These are phyloP conservation scores for Fusarium austroafricanum DNA, from an alignment of 2,329 filamentous ascomycete genomes.

Conservation along the genomic window DNA sequence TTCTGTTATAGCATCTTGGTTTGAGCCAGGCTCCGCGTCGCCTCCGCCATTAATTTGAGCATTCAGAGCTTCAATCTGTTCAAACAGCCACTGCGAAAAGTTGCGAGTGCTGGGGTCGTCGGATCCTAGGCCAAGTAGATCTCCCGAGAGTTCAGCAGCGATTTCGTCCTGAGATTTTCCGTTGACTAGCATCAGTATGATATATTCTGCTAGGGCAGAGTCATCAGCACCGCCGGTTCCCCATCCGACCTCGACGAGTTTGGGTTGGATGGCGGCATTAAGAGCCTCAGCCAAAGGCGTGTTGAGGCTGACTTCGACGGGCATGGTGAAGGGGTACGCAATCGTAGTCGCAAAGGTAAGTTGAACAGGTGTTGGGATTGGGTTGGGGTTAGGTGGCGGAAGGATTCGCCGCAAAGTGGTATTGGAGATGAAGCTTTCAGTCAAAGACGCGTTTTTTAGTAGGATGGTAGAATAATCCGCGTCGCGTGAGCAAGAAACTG, in stretches of 20 bases:
- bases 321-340: constrained; percentile 66
- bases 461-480: constrained; percentile 38
- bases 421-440: constrained; percentile 34
- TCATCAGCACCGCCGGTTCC: constrained; percentile 81
- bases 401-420: constrained; percentile 34
- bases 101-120: constrained; percentile 85
- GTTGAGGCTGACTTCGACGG: constrained; percentile 79
- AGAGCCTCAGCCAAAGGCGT: constrained; percentile 89
- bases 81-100: constrained; percentile 94
- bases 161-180: constrained; percentile 94
- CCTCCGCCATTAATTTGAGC: constrained; percentile 67
- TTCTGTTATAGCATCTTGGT: constrained; percentile 50
- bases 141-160: constrained; percentile 85
- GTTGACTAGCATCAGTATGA: constrained; percentile 96
- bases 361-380: constrained; percentile 6
- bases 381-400: constrained; percentile 36
- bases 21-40: constrained; percentile 47
- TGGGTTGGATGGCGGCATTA: constrained; percentile 84
- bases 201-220: constrained; percentile 91
- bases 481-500: constrained; percentile 37
- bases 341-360: constrained; percentile 13
- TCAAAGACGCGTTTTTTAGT: constrained; percentile 41
- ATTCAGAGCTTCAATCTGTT: constrained; percentile 79
- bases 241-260: constrained; percentile 94
- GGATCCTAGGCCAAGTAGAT: constrained; percentile 83